Evolutionary conservation across 768 basidiomycete genomes (phyloP).

Genomic region (Suillus weaverae): DNA sequence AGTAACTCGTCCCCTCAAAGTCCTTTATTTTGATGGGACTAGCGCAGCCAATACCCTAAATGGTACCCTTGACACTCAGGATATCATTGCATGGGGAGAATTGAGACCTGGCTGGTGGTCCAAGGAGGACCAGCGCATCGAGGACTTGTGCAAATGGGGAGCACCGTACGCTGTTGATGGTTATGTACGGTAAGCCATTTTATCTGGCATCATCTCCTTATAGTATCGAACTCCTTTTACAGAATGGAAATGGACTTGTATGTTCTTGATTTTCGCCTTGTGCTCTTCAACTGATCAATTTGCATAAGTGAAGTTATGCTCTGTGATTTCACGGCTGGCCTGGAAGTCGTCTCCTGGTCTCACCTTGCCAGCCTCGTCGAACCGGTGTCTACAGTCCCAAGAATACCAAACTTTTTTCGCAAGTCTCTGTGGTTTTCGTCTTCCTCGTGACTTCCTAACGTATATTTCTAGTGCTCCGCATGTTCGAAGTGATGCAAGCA

Average conservation of each 20-base stretch:
- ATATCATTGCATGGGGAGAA: conserved; percentile 45
- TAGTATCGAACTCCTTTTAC: neutral
- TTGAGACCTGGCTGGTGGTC: conserved; percentile 16
- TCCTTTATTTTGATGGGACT: conserved; percentile 35
- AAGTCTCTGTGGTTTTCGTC: neutral
- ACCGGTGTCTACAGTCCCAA: neutral
- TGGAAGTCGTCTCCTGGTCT: conserved; percentile 39
- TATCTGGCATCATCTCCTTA: neutral
- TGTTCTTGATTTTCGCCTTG: conserved; percentile 15
- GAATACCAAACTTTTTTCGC: neutral
- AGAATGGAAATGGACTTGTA: conserved; percentile 56
- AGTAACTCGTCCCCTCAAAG: conserved; percentile 26
- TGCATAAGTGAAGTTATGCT: conserved; percentile 46
- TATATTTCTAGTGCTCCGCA: neutral
- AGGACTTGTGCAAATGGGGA: conserved; percentile 45
- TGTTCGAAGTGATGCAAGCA: conserved; percentile 18
- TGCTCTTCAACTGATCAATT: neutral
- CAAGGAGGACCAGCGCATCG: conserved; percentile 38
- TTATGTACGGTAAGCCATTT: conserved; percentile 14
- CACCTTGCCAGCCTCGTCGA: neutral
- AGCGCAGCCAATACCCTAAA: conserved; percentile 30
- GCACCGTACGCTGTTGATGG: conserved; percentile 42
- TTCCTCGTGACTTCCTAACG: conserved; percentile 6
- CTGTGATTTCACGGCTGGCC: conserved; percentile 44
- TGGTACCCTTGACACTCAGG: conserved; percentile 42